These are phyloP conservation scores for Rhododendron williamsianum DNA, from an alignment of 148 eudicot species.

Conservation along the genomic window DNA sequence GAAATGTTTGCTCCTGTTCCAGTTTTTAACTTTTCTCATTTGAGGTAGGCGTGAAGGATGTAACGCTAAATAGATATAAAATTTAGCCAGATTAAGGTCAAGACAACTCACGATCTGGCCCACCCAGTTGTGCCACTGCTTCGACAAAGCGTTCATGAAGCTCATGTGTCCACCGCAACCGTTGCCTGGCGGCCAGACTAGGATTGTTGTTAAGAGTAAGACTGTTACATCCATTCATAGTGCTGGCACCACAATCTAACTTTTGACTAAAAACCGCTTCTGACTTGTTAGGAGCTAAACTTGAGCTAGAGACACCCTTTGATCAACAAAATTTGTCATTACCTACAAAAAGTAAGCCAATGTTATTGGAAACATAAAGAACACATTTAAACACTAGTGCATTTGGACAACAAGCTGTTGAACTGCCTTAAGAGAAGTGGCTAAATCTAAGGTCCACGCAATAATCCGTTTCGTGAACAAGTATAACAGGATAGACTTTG, in stretches of 20 bases:
- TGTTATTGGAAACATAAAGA: not conserved
- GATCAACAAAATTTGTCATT: not conserved
- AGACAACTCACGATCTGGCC: slow-evolving; percentile 53
- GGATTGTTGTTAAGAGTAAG: slow-evolving; percentile 23
- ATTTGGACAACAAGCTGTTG: not conserved
- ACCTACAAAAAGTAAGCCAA: not conserved
- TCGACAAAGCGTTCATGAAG: slow-evolving; percentile 69
- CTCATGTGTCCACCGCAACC: slow-evolving; percentile 63
- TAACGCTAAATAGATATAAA: not conserved
- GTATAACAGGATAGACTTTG: not conserved
- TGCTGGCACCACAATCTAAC: slow-evolving; percentile 17
- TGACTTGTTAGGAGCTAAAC: not conserved
- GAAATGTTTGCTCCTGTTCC: not conserved
- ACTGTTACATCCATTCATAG: slow-evolving; percentile 15
- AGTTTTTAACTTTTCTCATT: not conserved
- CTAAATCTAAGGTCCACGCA: not conserved
- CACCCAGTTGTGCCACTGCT: slow-evolving; percentile 67
- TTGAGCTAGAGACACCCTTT: not conserved
- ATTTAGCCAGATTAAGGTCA: slow-evolving; percentile 1
- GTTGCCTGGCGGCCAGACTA: slow-evolving; percentile 45
- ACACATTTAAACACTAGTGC: not conserved
- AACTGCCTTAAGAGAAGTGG: slow-evolving; percentile 3
- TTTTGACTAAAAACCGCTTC: not conserved
- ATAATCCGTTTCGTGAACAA: not conserved
- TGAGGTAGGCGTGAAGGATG: not conserved